phyloP scores from a whole-genome alignment of 1,284 basidiomycete genomes.

The Tranzscheliella williamsii region DNA sequence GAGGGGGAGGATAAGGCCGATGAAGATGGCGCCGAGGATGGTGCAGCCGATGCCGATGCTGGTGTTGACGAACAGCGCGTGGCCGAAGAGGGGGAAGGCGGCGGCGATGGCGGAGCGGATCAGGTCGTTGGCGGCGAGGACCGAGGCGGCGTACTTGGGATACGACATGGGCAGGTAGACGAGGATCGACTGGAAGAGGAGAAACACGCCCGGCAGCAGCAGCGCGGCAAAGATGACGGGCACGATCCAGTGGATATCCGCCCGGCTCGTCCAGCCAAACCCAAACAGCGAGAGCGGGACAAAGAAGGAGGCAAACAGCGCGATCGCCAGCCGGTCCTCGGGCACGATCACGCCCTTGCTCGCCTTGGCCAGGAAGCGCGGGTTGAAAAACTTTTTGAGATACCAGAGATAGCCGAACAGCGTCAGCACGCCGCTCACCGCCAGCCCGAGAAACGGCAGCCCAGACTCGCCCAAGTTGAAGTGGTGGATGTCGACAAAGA shows the following conservation, averaged over 20 bases:
- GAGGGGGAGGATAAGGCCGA: constrained; percentile 19
- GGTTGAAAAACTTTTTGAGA: constrained; percentile 23
- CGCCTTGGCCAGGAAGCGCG: constrained; percentile 29
- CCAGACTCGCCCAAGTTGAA: constrained; percentile 41
- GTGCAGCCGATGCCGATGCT: constrained; percentile 27
- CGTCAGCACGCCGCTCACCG: constrained; percentile 11
- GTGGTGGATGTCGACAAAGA: constrained; percentile 31
- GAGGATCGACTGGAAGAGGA: constrained; percentile 40
- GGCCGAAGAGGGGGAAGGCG: constrained; percentile 37
- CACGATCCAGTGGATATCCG: constrained; percentile 48
- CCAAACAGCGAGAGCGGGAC: constrained; percentile 68
- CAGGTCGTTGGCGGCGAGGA: constrained; percentile 28
- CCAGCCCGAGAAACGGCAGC: constrained; percentile 35
- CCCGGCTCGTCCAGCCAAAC: constrained; percentile 45
- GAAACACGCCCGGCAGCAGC: constrained; percentile 33
- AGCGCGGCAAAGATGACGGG: constrained; percentile 29
- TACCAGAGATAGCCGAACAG: constrained; percentile 28
- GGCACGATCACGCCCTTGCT: constrained; percentile 65
- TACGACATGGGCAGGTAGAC: constrained; percentile 36
- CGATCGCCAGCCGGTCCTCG: constrained; percentile 56
- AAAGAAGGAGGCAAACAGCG: constrained; percentile 70
- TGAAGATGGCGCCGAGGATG: constrained; percentile 28
- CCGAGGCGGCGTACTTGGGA: constrained; percentile 21
- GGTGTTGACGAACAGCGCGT: constrained; percentile 34
- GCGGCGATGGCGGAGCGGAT: constrained; percentile 27